Evolutionary conservation across 2,329 filamentous ascomycete species (phyloP), one percentile per base, ranked within the genome.

Genomic region (Aspergillus aculeatus): DNA sequence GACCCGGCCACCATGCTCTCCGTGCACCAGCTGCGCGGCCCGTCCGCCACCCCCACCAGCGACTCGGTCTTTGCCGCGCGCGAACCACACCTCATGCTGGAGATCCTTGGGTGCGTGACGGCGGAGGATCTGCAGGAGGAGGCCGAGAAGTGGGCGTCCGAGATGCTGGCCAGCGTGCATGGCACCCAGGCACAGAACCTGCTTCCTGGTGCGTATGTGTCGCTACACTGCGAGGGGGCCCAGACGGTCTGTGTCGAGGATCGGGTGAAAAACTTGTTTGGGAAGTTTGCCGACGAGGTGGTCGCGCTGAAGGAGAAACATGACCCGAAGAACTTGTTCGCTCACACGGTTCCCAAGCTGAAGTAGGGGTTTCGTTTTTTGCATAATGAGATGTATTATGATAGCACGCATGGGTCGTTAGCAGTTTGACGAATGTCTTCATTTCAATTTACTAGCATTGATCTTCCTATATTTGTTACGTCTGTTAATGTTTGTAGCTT

Each of bases 11-110:
- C 58, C 3, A 64, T 69, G 58, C 24, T 65, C 2, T 58, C 59
- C 2, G 50, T 69, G 0, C 68, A 69, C 51, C 50, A 69, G 49
- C 44, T 68, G 5, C 57, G 68, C 1, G 66, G 61, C 0, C 47
- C 54, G 5, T 67, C 66, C 1, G 60, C 61, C 1, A 11, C 11
- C 48, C 49, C 41, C 12, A 59, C 38, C 7, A 16, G 21, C 12
- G 26, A 59, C 4, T 56, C 58, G 2, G 63, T 69, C 0, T 69
- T 68, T 56, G 54, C 6, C 3, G 24, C 63, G 1, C 53, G 66
- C 3, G 58, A 69, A 26, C 64, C 64, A 5, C 68, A 69, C 53
- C 66, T 58, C 31, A 61, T 67, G 62, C 24, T 69, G 2, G 67
- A 68, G 53, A 57, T 67, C 26, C 12, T 65, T 2, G 56, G 52